These are phyloP conservation scores for Aureobasidium melanogenum DNA, from an alignment of 2,329 filamentous ascomycete genomes.

Conservation along the genomic window DNA sequence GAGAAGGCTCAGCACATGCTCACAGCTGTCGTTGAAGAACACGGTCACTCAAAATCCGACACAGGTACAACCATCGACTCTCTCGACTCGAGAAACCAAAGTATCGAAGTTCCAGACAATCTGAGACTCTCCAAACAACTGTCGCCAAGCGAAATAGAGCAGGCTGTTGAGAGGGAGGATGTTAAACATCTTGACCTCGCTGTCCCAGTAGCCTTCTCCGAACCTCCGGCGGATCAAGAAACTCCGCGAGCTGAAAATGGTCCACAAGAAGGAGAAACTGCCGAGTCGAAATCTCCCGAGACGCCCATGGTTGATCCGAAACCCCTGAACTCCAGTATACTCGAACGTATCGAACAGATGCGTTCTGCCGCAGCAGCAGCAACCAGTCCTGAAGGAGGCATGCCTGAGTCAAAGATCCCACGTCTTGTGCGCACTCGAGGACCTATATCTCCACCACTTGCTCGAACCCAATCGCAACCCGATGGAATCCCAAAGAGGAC, in stretches of 20 bases:
- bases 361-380: slow-evolving; percentile 22
- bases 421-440: slow-evolving; percentile 24
- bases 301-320: slow-evolving; percentile 25
- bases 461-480: slow-evolving; percentile 45
- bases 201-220: slow-evolving; percentile 29
- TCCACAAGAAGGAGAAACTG: not conserved
- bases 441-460: slow-evolving; percentile 37
- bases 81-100: slow-evolving; percentile 3
- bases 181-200: slow-evolving; percentile 55
- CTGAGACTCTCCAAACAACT: slow-evolving; percentile 17
- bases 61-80: not conserved
- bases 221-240: not conserved
- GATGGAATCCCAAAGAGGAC: slow-evolving; percentile 22
- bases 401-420: slow-evolving; percentile 27
- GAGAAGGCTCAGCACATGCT: slow-evolving; percentile 58
- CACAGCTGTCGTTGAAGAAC: slow-evolving; percentile 56
- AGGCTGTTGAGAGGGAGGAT: slow-evolving; percentile 39
- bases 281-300: slow-evolving; percentile 15
- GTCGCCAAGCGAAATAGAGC: slow-evolving; percentile 24
- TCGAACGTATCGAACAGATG: slow-evolving; percentile 31
- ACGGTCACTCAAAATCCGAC: slow-evolving; percentile 25
- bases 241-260: not conserved
- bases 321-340: slow-evolving; percentile 26
- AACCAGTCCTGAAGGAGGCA: slow-evolving; percentile 16
- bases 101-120: slow-evolving; percentile 16